Evolutionary conservation across 164 flowering plant species (phyloP).

Genomic region (Berberis vulgaris): DNA sequence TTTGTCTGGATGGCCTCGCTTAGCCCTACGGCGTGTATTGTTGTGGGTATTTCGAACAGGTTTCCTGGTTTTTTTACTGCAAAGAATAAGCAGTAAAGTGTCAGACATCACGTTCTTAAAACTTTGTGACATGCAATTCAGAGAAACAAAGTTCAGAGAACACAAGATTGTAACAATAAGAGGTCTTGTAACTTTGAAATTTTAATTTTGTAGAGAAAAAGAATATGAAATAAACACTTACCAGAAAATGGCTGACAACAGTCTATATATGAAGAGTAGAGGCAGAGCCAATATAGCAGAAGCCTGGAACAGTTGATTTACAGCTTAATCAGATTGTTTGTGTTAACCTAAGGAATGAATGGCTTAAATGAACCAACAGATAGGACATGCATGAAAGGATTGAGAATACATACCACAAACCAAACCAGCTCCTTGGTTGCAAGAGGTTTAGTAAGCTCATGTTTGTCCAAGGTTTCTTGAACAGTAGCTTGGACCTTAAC

Average conservation of each 20-base stretch:
- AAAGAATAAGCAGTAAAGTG: background rate
- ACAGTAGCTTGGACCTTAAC: constrained; percentile 44
- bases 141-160: background rate
- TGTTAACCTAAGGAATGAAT: background rate
- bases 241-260: constrained; percentile 10
- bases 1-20: constrained; percentile 27
- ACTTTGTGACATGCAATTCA: background rate
- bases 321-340: background rate
- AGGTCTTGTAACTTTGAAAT: too few species aligned
- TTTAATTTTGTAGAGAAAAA: background rate
- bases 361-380: background rate
- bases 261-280: constrained; percentile 22
- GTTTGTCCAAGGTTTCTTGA: constrained; percentile 38
- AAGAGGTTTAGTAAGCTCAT: constrained; percentile 60
- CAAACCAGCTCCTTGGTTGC: constrained; percentile 78
- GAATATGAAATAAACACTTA: background rate
- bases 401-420: constrained; percentile 53
- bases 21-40: constrained; percentile 52
- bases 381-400: too few species aligned
- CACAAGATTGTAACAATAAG: background rate
- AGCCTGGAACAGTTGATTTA: constrained; percentile 37
- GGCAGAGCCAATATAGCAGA: constrained; percentile 77
- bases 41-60: constrained; percentile 23
- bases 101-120: background rate
- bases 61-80: constrained; percentile 47